Base-by-base conservation (phyloP, 148 eudicot species). In the Rhododendron henanense region DNA sequence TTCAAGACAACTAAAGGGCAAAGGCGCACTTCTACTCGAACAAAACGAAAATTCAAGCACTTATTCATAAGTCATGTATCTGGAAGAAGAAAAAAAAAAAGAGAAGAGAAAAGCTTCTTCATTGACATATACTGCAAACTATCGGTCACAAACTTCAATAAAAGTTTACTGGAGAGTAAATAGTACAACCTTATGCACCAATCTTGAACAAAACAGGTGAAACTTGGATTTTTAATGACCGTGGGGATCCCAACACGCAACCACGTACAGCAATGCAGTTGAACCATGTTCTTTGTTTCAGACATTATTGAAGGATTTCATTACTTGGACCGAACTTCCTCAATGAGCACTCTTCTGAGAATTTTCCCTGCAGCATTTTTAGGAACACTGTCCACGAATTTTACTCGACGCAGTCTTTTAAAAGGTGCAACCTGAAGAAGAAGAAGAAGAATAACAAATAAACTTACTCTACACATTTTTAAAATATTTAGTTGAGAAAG, bases 391-490 rank as follows among this genome's bases (percentile, higher is more conserved):
- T 82, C 82, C 35, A 88, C 13, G 73, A 92, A 94, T 15, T 78
- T 89, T 15, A 94, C 96, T 87, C 90, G 91, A 85, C 88, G 84
- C 87, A 93, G 28, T 82, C 92, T 91, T 86, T 94, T 94, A 80
- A 86, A 95, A 10, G 93, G 92, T 78, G 98, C 94, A 83, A 95
- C 95, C 97, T 95, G 92, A 16, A 67, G 33, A 79, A 47, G 15
- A 87, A 6, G 9, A 18, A 18, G 65, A 44, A 41, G 44, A 41
- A 41, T 0, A 41, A 41, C 11, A 47, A 47, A 47, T 47, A 47
- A 9, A 47, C 50, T 37, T 75, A 77, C 57, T 15, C 57, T 63
- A 5, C 23, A 2, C 57, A 19, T 6, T 28, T 28, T 53, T 16
- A 45, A 18, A 1, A 4, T 1, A 0, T 9, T 51, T 1, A 10